Conservation (phyloP, 176 grass and related monocot species). For the Hsuehochloa calcarea region DNA sequence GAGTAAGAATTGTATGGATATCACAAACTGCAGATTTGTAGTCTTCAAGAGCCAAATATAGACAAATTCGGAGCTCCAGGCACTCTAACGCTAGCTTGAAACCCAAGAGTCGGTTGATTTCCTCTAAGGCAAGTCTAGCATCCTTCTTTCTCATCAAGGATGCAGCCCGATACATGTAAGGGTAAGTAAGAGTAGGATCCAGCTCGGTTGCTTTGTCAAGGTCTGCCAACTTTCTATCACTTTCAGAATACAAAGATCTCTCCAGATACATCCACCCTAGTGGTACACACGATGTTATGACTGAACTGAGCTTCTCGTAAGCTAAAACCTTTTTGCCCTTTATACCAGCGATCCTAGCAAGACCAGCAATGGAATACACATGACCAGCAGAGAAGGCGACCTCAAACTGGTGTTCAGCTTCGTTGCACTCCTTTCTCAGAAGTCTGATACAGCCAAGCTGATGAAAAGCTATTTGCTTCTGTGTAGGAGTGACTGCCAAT, state of each 20-base stretch:
- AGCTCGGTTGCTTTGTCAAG: conserved; percentile 83
- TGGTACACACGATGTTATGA: conserved; percentile 66
- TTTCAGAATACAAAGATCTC: conserved; percentile 72
- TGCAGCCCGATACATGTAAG: conserved; percentile 85
- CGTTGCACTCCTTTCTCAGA: conserved; percentile 69
- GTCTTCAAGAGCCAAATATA: conserved; percentile 78
- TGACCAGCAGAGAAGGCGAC: conserved; percentile 69
- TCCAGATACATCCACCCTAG: conserved; percentile 92
- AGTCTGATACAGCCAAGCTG: too few relatives aligned
- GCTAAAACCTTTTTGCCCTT: conserved; percentile 56
- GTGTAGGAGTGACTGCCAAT: too few relatives aligned
- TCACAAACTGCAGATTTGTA: conserved; percentile 78
- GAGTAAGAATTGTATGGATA: conserved; percentile 84
- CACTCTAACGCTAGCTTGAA: conserved; percentile 89
- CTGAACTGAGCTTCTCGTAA: conserved; percentile 74
- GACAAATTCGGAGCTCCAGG: conserved; percentile 74
- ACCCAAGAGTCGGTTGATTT: conserved; percentile 78
- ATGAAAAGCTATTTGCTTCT: too few relatives aligned
- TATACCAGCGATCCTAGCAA: conserved; percentile 65
- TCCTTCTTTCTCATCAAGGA: conserved; percentile 84
- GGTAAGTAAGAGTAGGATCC: conserved; percentile 86
- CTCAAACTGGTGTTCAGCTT: conserved; percentile 64
- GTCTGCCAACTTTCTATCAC: conserved; percentile 57
- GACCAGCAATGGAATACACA: conserved; percentile 71
- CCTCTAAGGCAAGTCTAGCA: conserved; percentile 69